A percentile compares a stretch with the other conserved stretches of the same genome.
Conservation (phyloP, 208 protist species). For the Kentomonas sorsogonicus region DNA sequence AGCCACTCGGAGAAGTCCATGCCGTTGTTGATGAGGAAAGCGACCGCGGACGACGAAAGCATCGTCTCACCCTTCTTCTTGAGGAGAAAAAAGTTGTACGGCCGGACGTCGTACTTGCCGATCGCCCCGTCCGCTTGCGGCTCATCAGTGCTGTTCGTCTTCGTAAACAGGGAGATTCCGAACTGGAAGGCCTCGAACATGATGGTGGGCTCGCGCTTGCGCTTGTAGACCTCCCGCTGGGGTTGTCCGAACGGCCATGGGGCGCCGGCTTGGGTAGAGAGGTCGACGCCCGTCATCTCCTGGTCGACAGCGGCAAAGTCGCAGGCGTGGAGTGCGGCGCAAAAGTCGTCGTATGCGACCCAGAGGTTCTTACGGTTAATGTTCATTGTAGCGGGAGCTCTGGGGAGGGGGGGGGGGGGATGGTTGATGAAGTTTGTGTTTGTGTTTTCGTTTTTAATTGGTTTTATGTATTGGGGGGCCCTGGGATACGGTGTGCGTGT, state of each 20-base stretch:
- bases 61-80: slow-evolving; percentile 33
- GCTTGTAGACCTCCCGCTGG: slow-evolving; percentile 34
- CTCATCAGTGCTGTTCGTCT: no score
- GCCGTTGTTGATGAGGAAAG: slow-evolving; percentile 36
- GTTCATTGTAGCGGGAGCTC: background rate
- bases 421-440: background rate
- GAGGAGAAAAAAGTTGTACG: slow-evolving; percentile 76
- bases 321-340: slow-evolving; percentile 31
- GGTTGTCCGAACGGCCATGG: slow-evolving; percentile 16
- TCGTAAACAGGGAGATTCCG: slow-evolving; percentile 62
- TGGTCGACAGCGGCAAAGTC: slow-evolving; percentile 72
- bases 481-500: no score
- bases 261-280: slow-evolving; percentile 7
- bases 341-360: slow-evolving; percentile 46
- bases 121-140: no score
- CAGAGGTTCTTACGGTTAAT: background rate
- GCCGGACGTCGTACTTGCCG: slow-evolving; percentile 47
- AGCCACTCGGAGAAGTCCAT: slow-evolving; percentile 74
- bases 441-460: no score
- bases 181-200: slow-evolving; percentile 75
- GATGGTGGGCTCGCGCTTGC: slow-evolving; percentile 30
- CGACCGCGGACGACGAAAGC: slow-evolving; percentile 24
- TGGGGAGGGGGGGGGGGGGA: background rate
- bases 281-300: slow-evolving; percentile 76
- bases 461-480: no score